A percentile compares a stretch with the other conserved stretches of the same genome.
These are phyloP conservation scores for Candida easanensis DNA, from an alignment of 805 yeast species.

Conservation along the genomic window DNA sequence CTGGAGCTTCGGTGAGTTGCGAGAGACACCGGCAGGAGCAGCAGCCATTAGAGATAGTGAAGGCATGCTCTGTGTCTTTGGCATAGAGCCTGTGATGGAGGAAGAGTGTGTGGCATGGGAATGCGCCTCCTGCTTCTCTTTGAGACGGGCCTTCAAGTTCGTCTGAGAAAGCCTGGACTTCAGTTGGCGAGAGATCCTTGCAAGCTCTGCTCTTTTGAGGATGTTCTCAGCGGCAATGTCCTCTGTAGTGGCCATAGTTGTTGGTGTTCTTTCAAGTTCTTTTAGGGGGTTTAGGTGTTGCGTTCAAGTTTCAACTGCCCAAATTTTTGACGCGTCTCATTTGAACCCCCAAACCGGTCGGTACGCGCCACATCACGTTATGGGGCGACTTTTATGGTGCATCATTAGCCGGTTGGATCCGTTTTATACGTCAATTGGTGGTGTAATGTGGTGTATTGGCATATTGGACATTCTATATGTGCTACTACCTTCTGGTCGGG, in stretches of 20 bases:
- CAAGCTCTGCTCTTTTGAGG: slow-evolving; percentile 43
- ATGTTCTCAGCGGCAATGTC: slow-evolving; percentile 43
- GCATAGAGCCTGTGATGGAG: neutral
- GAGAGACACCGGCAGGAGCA: neutral
- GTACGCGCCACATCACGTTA: neutral
- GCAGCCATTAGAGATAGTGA: slow-evolving; percentile 4
- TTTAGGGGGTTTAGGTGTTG: neutral
- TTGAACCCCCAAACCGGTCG: neutral
- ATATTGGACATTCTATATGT: no score
- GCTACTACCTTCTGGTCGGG: no score
- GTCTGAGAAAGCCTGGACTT: slow-evolving; percentile 41
- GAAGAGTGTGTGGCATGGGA: neutral
- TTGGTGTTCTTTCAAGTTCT: neutral
- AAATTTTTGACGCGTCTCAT: neutral
- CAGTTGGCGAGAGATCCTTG: slow-evolving; percentile 43
- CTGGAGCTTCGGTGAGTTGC: slow-evolving; percentile 7
- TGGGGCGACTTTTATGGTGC: no score
- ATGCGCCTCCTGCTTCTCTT: slow-evolving; percentile 9
- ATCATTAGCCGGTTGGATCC: no score
- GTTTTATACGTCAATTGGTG: no score
- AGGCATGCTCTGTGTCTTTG: neutral
- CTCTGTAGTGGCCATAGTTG: slow-evolving; percentile 25
- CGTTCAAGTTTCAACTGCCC: neutral
- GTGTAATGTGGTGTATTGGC: no score
- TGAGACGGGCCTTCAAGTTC: slow-evolving; percentile 30